These are phyloP conservation scores for Stephanodiscus minutulus DNA, from an alignment of 108 stramenopile genomes.

Conservation along the genomic window DNA sequence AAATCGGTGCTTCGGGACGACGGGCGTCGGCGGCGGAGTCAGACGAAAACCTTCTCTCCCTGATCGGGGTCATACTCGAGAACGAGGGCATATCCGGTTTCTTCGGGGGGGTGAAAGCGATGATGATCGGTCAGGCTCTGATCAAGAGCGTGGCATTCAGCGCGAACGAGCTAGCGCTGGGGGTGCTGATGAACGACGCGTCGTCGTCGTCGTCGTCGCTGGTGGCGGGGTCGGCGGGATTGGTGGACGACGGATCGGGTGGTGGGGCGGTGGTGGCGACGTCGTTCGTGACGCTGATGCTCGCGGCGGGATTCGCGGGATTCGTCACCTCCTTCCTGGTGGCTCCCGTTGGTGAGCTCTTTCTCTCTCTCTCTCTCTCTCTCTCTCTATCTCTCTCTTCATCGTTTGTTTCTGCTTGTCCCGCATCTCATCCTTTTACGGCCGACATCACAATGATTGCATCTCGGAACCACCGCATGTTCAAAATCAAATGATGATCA, in stretches of 20 bases:
- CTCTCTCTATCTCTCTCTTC: not conserved
- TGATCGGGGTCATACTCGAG: constrained; percentile 28
- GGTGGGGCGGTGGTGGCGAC: not conserved
- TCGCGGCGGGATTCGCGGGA: constrained; percentile 55
- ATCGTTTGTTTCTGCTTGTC: not conserved
- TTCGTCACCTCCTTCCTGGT: constrained; percentile 59
- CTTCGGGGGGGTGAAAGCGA: constrained; percentile 52
- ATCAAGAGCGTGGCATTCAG: constrained; percentile 59
- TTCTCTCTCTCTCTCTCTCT: not conserved
- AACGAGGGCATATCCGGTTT: constrained; percentile 47
- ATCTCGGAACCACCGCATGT: too few species aligned
- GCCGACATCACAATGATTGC: too few species aligned
- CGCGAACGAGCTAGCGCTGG: constrained; percentile 41
- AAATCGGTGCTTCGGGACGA: constrained; percentile 7
- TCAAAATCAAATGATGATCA: not conserved
- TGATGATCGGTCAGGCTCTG: constrained; percentile 59
- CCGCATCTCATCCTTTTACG: too few species aligned
- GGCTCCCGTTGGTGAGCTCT: constrained; percentile 38
- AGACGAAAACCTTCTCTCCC: constrained; percentile 24
- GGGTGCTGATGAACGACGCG: constrained; percentile 33
- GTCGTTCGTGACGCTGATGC: constrained; percentile 37
- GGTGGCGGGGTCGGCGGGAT: not conserved
- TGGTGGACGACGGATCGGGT: not conserved
- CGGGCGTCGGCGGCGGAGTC: constrained; percentile 23
- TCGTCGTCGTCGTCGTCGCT: not conserved